These are phyloP conservation scores for Ganoderma sinense DNA, from an alignment of 1,284 basidiomycete species.

Conservation along the genomic window DNA sequence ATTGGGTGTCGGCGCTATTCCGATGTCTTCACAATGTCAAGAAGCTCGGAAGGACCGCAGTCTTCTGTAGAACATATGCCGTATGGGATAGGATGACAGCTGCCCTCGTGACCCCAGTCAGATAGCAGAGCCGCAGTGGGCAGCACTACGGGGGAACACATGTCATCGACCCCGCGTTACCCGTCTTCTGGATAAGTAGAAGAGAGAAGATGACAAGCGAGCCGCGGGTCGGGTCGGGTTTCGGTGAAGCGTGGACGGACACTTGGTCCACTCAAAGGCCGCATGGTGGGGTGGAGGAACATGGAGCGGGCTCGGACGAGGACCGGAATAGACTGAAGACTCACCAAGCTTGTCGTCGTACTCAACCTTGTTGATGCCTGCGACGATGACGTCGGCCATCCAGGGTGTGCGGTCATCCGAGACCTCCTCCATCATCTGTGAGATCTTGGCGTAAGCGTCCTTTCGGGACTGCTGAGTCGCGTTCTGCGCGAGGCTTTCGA, in stretches of 20 bases:
- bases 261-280: neutral
- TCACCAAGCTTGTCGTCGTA: conserved; percentile 75
- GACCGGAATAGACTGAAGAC: conserved; percentile 26
- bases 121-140: neutral
- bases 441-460: conserved; percentile 71
- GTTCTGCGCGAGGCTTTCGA: conserved; percentile 72
- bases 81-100: neutral
- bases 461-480: conserved; percentile 60
- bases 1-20: neutral
- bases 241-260: too few species aligned
- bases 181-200: neutral
- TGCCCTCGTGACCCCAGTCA: neutral
- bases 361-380: conserved; percentile 62
- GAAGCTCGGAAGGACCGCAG: neutral
- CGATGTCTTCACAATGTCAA: neutral
- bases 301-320: neutral
- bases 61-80: neutral
- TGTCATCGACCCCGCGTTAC: neutral
- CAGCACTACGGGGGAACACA: neutral
- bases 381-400: conserved; percentile 79
- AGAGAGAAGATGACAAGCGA: neutral
- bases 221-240: neutral
- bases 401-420: conserved; percentile 65
- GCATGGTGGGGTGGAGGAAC: neutral
- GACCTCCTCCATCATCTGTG: conserved; percentile 70